A percentile compares a stretch with the other conserved stretches of the same genome.
These are phyloP conservation scores for Graphiopsis chlorocephala DNA, from an alignment of 2,329 filamentous ascomycete genomes.

Conservation along the genomic window DNA sequence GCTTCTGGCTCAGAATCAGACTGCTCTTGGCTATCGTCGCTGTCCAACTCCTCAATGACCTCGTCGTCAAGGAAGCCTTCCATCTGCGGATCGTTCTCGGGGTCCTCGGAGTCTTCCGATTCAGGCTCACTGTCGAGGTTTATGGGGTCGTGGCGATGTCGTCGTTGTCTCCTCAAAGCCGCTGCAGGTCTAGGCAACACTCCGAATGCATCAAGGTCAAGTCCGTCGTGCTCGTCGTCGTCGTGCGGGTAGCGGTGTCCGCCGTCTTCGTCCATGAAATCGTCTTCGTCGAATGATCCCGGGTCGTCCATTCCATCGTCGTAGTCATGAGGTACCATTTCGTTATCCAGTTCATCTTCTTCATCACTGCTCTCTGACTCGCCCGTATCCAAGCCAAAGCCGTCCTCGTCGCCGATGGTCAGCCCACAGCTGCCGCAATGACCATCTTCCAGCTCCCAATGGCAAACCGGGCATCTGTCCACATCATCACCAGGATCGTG, in stretches of 20 bases:
- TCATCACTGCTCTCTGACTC: constrained; percentile 35
- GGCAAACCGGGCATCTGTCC: constrained; percentile 60
- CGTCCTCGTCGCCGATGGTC: constrained; percentile 51
- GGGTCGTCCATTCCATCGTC: constrained; percentile 4
- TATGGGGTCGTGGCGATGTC: not conserved
- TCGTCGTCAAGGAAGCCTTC: constrained; percentile 22
- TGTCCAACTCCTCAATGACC: constrained; percentile 12
- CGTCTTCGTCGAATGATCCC: constrained; percentile 18
- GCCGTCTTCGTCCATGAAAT: constrained; percentile 19
- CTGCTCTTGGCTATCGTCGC: constrained; percentile 17
- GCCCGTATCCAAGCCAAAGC: constrained; percentile 32
- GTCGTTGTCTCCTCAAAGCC: constrained; percentile 17
- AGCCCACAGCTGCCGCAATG: constrained; percentile 53
- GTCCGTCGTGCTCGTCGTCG: not conserved
- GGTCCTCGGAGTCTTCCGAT: constrained; percentile 10
- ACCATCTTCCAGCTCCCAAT: constrained; percentile 63
- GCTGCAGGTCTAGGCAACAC: not conserved
- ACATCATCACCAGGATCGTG: constrained; percentile 60
- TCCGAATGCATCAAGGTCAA: constrained; percentile 5
- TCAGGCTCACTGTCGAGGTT: constrained; percentile 9
- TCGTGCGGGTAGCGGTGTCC: not conserved
- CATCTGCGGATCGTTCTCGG: constrained; percentile 23
- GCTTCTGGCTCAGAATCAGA: constrained; percentile 24
- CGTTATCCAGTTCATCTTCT: constrained; percentile 29
- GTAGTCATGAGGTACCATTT: constrained; percentile 10